Evolutionary conservation across 2,329 filamentous ascomycete genomes (phyloP), one percentile per base, ranked within the genome.

Genomic region (Gliomastix tumulicola): DNA sequence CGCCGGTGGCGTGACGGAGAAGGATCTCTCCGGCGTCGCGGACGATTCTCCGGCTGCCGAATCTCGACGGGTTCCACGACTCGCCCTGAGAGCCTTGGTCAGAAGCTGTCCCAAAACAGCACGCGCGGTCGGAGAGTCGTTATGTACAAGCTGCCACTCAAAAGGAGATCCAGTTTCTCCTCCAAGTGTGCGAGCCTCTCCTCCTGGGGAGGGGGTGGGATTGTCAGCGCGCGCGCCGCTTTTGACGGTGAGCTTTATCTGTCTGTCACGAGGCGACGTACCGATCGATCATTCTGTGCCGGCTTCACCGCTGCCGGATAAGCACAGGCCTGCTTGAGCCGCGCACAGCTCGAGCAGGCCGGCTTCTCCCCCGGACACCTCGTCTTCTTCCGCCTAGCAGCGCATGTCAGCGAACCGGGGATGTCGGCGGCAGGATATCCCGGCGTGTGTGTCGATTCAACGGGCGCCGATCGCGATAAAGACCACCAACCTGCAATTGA

Each of bases 341-440:
- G 63, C 10, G 63, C 54, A 45, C 69, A 72, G 45, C 66, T 69
- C 9, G 69, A 72, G 40, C 69, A 72, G 2, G 63, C 57, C 6
- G 69, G 69, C 45, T 65, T 69, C 48, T 72, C 69, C 7, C 66
- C 69, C 0, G 69, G 69, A 46, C 69, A 72, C 22, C 69, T 62
- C 3, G 63, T 70, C 47, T 72, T 72, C 46, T 72, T 71, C 25
- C 33, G 17, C 15, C 39, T 42, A 28, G 32, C 18, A 18, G 2
- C 19, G 23, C 11, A 19, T 22, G 10, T 35, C 34, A 32, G 27
- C 17, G 25, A 4, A 13, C 15, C 6, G 16, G 11, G 5, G 23
- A 7, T 5, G 15, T 20, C 4, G 20, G 17, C 22, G 22, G 16
- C 13, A 32, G 8, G 30, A n/a, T n/a, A n/a, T n/a, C n/a, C n/a